Evolutionary conservation across 805 yeast genomes (phyloP), one percentile per base, ranked within the genome.

Genomic region (Yarrowia sp.): DNA sequence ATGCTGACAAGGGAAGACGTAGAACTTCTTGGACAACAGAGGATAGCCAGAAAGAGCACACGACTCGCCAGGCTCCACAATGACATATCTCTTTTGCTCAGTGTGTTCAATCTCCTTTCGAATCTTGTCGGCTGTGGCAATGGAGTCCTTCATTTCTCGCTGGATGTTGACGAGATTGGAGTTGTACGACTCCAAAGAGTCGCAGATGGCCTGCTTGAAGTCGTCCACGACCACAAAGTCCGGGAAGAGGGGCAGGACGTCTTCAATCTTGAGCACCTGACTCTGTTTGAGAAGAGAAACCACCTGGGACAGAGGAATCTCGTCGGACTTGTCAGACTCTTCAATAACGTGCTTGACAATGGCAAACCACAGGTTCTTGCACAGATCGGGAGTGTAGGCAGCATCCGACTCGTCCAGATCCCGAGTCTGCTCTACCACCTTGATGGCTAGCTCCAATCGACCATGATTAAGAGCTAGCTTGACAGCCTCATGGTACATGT

Each of bases 1-100:
- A 73, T 95, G 99, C 65, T 83, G 88, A 73, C 99, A 95, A 0
- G 97, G 97, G 72, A 90, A 95, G 5, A 86, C 84, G 63, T 87
- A 81, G 69, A 92, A 92, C 71, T 85, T 88, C 65, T 91, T 82
- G 4, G 86, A 83, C 2, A 90, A 81, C 49, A 93, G 77, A 9
- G 95, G 81, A 68, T 82, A 82, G n/a, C 79, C 76, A 74, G 98
- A 93, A 3, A 85, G 68, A 46, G 82, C 77, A 76, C 99, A 95
- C 0, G 93, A 83, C 67, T 87, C 95, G 1, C 95, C 96, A 0
- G 97, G 92, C 70, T 89, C 88, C 19, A 93, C 81, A 0, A 87
- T 80, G 40, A 86, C 86, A 68, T 84, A 86, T 6, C 86, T 80
- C 48, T 83, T 79, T 22, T 75, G 46, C 46, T 54, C 26, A 2